Conservation (phyloP, 2,329 filamentous ascomycete genomes). For the Intubia oerlemansii region DNA sequence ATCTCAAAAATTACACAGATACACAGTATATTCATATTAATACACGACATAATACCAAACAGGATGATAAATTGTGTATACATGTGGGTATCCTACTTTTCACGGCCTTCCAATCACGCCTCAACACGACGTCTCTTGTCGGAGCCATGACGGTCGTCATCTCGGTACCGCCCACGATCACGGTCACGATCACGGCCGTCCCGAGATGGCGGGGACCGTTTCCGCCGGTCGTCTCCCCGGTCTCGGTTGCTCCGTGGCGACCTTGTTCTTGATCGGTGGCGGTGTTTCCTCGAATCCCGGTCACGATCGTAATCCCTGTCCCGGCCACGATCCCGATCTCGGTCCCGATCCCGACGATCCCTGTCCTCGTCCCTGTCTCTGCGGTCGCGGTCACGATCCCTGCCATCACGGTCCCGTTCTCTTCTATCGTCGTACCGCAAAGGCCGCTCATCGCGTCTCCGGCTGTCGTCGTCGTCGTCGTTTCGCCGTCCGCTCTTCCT, state of each 20-base stretch:
- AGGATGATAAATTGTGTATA: too few relatives aligned
- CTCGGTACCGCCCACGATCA: conserved; percentile 21
- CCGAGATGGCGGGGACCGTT: conserved; percentile 30
- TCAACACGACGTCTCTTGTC: conserved; percentile 41
- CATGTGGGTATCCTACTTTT: background rate
- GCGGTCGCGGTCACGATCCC: conserved; percentile 3
- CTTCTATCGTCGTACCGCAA: too few relatives aligned
- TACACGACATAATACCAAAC: too few relatives aligned
- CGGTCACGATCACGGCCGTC: conserved; percentile 22
- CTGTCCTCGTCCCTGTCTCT: conserved; percentile 6
- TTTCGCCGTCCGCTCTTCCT: conserved; percentile 23
- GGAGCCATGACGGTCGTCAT: conserved; percentile 17
- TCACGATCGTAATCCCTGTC: conserved; percentile 10
- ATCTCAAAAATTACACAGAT: too few relatives aligned
- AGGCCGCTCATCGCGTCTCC: too few relatives aligned
- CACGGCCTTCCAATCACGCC: too few relatives aligned
- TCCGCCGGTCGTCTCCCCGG: conserved; percentile 22
- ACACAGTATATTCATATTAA: too few relatives aligned
- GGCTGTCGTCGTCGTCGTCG: background rate
- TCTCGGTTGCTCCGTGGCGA: conserved; percentile 14
- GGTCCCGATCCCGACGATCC: background rate
- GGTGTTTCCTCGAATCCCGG: conserved; percentile 11
- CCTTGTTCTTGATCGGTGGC: conserved; percentile 6
- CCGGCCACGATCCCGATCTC: background rate
- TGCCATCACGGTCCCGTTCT: conserved; percentile 12